Evolutionary conservation across 1,139 yeast genomes (phyloP).

Genomic region (Hemisphaericaspora xylofermentans): DNA sequence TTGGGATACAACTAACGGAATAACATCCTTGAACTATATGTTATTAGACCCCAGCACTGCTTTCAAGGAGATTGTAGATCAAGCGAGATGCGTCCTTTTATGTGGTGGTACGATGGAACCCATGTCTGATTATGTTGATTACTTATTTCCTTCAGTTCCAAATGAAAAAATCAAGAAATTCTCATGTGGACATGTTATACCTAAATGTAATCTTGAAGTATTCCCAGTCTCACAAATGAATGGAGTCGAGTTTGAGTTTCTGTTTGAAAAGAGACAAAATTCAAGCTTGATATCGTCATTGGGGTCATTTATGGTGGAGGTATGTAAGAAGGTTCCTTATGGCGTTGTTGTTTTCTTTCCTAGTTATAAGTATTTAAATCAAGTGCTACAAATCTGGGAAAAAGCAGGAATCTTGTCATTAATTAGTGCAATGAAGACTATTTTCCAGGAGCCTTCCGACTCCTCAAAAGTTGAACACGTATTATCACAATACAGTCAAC

Average conservation of each 20-base stretch:
- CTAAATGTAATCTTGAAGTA: constrained; percentile 64
- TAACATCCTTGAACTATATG: constrained; percentile 58
- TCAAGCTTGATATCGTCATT: constrained; percentile 46
- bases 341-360: constrained; percentile 87
- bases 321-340: constrained; percentile 54
- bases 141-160: constrained; percentile 60
- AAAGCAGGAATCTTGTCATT: constrained; percentile 26
- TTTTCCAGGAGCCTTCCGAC: constrained; percentile 59
- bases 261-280: constrained; percentile 61
- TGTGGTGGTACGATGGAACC: constrained; percentile 99
- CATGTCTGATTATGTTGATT: constrained; percentile 61
- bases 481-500: constrained; percentile 50
- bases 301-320: constrained; percentile 48
- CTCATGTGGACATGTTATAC: constrained; percentile 84
- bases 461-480: constrained; percentile 42
- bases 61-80: constrained; percentile 64
- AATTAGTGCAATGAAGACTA: constrained; percentile 38
- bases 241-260: constrained; percentile 54
- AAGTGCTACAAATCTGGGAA: constrained; percentile 55
- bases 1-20: constrained; percentile 45
- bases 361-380: constrained; percentile 70
- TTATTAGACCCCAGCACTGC: constrained; percentile 76
- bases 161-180: constrained; percentile 49
- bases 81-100: constrained; percentile 68
- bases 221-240: constrained; percentile 40